phyloP scores from a whole-genome alignment of 148 eudicot genomes.

The Cornus controversa region DNA sequence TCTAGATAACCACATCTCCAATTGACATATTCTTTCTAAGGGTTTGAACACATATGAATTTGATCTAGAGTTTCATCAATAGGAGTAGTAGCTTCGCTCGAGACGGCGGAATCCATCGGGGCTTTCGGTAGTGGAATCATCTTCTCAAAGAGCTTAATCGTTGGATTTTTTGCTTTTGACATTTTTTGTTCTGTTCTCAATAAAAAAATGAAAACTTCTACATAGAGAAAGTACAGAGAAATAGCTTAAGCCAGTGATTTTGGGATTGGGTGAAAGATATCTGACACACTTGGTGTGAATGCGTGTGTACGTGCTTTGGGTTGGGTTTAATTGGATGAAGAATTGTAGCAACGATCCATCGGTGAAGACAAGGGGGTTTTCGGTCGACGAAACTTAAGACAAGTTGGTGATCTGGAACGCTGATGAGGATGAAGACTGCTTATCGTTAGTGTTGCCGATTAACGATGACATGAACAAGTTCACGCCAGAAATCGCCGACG shows the following conservation, averaged over 20 bases:
- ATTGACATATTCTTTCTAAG: too few relatives aligned
- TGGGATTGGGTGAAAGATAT: slow-evolving; percentile 6
- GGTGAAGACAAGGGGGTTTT: too few relatives aligned
- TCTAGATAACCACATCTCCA: too few relatives aligned
- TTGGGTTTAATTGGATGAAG: not conserved
- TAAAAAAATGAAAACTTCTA: not conserved
- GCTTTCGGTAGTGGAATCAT: slow-evolving; percentile 38
- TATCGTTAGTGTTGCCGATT: too few relatives aligned
- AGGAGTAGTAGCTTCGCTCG: not conserved
- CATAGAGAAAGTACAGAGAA: slow-evolving; percentile 2
- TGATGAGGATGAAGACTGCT: too few relatives aligned
- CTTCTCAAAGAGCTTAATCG: slow-evolving; percentile 55
- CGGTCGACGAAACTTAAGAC: too few relatives aligned
- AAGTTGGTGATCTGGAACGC: too few relatives aligned
- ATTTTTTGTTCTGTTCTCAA: slow-evolving; percentile 8
- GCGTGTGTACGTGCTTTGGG: not conserved
- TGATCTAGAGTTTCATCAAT: not conserved
- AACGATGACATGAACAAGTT: too few relatives aligned
- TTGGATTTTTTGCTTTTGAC: slow-evolving; percentile 47
- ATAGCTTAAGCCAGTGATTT: slow-evolving; percentile 6
- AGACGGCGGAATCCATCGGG: not conserved
- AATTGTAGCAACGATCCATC: too few relatives aligned
- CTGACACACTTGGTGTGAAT: not conserved
- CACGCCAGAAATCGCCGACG: too few relatives aligned
- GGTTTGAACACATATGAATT: slow-evolving; percentile 9